Evolutionary conservation across 2,329 filamentous ascomycete genomes (phyloP).

Genomic region (Rhinocladiella similis): DNA sequence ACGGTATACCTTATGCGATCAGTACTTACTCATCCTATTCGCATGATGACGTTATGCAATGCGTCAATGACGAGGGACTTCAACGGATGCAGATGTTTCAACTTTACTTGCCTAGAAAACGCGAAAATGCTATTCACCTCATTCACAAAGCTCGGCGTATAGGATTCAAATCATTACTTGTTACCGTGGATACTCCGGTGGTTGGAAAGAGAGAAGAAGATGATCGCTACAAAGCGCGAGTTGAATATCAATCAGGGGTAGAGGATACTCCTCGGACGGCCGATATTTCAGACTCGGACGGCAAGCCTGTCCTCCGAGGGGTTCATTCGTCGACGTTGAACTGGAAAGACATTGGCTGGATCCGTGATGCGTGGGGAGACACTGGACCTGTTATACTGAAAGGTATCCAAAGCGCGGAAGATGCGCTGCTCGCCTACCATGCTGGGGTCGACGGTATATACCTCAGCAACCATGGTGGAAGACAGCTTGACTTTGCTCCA

Average conservation of each 20-base stretch:
- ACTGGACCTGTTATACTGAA: constrained; percentile 59
- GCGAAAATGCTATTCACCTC: constrained; percentile 45
- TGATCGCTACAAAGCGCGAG: constrained; percentile 51
- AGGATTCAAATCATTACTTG: constrained; percentile 26
- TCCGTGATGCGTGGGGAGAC: constrained; percentile 42
- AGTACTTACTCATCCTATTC: constrained; percentile 37
- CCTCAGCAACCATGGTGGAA: constrained; percentile 60
- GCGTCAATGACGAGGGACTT: constrained; percentile 7
- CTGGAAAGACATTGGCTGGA: constrained; percentile 57
- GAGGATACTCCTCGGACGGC: constrained; percentile 32
- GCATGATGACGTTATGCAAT: constrained; percentile 33
- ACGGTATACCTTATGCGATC: constrained; percentile 39
- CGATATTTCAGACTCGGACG: constrained; percentile 37
- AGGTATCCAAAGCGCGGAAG: constrained; percentile 58
- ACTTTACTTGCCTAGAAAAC: constrained; percentile 53
- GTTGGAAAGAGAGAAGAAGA: constrained; percentile 58
- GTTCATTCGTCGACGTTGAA: constrained; percentile 54
- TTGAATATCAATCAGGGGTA: constrained; percentile 2
- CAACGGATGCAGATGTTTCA: constrained; percentile 43
- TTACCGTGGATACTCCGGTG: constrained; percentile 34
- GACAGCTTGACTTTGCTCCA: constrained; percentile 53
- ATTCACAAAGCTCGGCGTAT: constrained; percentile 37
- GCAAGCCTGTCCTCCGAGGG: constrained; percentile 53
- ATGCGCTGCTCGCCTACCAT: constrained; percentile 48
- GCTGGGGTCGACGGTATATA: constrained; percentile 55